These are phyloP conservation scores for Allomyces javanicus DNA, from an alignment of 192 early-diverging fungal genomes.

Conservation along the genomic window DNA sequence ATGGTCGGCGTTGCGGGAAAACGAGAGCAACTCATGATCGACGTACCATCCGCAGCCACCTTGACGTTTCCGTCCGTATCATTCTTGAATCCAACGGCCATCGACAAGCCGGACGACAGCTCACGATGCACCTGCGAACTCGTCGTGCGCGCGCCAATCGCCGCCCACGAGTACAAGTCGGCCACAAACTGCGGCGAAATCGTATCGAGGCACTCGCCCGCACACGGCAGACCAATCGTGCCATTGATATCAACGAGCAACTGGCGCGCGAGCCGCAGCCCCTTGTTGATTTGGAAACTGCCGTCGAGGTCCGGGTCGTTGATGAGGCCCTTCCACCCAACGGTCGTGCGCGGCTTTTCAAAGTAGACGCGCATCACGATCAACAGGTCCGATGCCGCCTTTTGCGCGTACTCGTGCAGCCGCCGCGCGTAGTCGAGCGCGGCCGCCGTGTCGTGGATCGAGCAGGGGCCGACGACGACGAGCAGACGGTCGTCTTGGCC, in stretches of 20 bases:
- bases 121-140: slow-evolving; percentile 91
- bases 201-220: slow-evolving; percentile 80
- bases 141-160: slow-evolving; percentile 90
- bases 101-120: slow-evolving; percentile 77
- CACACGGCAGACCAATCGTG: slow-evolving; percentile 56
- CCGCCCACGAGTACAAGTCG: slow-evolving; percentile 88
- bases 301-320: slow-evolving; percentile 40
- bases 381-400: slow-evolving; percentile 49
- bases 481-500: slow-evolving; percentile 71
- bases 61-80: slow-evolving; percentile 79
- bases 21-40: slow-evolving; percentile 7
- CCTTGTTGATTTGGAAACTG: slow-evolving; percentile 91
- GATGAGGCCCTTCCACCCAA: slow-evolving; percentile 75
- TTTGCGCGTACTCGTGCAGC: slow-evolving; percentile 28
- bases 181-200: slow-evolving; percentile 90
- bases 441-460: slow-evolving; percentile 76
- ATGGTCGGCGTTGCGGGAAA: not conserved
- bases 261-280: slow-evolving; percentile 63
- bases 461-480: slow-evolving; percentile 85
- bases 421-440: slow-evolving; percentile 52
- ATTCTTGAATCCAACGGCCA: slow-evolving; percentile 98
- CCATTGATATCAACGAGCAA: slow-evolving; percentile 61
- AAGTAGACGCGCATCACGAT: slow-evolving; percentile 96
- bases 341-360: slow-evolving; percentile 93
- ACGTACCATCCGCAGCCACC: slow-evolving; percentile 42